Base-by-base conservation (phyloP, 179 eudicot genomes). In the Sideroxylon spinosum region DNA sequence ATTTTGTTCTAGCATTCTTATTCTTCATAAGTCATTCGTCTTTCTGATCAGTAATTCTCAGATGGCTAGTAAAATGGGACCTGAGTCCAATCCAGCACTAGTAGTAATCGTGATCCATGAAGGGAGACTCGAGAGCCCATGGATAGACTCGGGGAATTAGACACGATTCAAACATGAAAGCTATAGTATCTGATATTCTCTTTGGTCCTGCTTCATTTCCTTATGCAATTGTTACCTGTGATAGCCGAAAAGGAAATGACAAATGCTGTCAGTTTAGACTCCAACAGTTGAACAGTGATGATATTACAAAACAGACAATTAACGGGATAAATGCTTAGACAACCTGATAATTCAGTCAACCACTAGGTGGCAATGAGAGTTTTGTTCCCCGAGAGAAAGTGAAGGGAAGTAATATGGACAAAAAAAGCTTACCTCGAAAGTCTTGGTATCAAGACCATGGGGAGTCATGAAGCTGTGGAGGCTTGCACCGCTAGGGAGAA, bases 391-490 rank as follows among this genome's bases (percentile, higher is more conserved):
- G 14, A 57, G n/a, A 2, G 26, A 16, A 72, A 13, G 17, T 0
- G 26, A 73, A 14, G 37, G 2, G 9, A 29, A 37, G 28, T 4
- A 73, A 0, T 17, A 28, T 55, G 50, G 61, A 29, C 4, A 23
- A 32, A 76, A n/a, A 29, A 37, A 10, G 62, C 20, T 22, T 85
- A 95, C 98, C 99, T 95, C 99, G 20, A 84, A 95, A 25, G 97
- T 87, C 87, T 95, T 95, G 10, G 99, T 91, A 85, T 95, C 99
- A 28, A 98, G 99, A 85, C 99, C 99, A 80, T 95, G 98, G 67
- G 99, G 99, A 64, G 99, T 95, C 99, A 95, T 95, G 88, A 98
- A 95, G 81, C 94, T 93, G 78, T 95, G 99, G 52, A 95, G 95
- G 82, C 98, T 95, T 46, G 95, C 92, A 60, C 98, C 99, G 25